These are phyloP conservation scores for Candida sanyiensis DNA, from an alignment of 805 yeast species.

Conservation along the genomic window DNA sequence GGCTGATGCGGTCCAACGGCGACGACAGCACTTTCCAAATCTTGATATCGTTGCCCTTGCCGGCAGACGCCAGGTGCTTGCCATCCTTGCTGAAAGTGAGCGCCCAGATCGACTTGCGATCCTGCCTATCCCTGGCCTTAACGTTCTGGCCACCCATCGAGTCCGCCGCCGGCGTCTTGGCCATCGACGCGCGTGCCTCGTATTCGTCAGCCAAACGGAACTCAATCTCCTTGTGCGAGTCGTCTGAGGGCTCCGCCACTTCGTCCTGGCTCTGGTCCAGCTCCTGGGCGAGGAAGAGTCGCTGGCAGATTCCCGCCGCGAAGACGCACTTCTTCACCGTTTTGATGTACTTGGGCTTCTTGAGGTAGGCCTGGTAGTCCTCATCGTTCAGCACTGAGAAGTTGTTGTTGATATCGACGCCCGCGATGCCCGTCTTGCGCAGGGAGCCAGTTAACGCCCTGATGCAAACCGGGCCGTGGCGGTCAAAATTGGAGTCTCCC, in stretches of 20 bases:
- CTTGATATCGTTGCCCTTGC: constrained; percentile 59
- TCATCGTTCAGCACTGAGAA: constrained; percentile 23
- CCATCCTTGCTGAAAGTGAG: constrained; percentile 77
- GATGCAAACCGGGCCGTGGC: constrained; percentile 3
- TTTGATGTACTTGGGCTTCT: constrained; percentile 52
- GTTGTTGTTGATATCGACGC: neutral
- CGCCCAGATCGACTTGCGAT: constrained; percentile 54
- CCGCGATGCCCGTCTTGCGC: neutral
- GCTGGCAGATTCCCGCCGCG: constrained; percentile 41
- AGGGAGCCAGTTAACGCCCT: neutral
- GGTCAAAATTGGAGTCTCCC: constrained; percentile 8
- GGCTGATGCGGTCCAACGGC: constrained; percentile 53
- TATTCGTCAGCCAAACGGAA: constrained; percentile 4
- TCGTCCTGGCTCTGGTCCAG: constrained; percentile 27
- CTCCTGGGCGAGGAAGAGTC: constrained; percentile 65
- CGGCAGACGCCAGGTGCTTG: constrained; percentile 76
- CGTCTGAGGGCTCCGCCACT: neutral
- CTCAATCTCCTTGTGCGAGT: constrained; percentile 2
- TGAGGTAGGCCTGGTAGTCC: constrained; percentile 36
- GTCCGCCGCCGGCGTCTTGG: constrained; percentile 2
- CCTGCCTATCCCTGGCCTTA: constrained; percentile 10
- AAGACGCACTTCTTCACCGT: constrained; percentile 41
- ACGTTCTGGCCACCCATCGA: constrained; percentile 11
- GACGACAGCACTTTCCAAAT: constrained; percentile 80
- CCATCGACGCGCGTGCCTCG: constrained; percentile 3